Evolutionary conservation across 2,329 filamentous ascomycete species (phyloP).

Genomic region (Fusarium dimerum): DNA sequence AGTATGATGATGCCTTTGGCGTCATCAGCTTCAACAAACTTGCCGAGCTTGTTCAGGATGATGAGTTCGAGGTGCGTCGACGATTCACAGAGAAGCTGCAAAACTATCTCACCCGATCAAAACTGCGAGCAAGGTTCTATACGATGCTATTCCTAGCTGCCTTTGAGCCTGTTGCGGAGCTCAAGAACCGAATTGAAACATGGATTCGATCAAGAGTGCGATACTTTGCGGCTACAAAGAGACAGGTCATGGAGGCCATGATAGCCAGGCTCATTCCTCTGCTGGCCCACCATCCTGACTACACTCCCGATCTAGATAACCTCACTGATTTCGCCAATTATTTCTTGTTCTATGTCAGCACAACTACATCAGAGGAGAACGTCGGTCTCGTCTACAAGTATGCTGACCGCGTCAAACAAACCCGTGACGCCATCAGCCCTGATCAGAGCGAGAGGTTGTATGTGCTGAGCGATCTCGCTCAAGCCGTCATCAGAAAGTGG

Average conservation of each 20-base stretch:
- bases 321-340: constrained; percentile 84
- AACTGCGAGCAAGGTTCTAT: constrained; percentile 77
- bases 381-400: constrained; percentile 88
- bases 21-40: constrained; percentile 78
- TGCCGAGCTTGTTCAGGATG: constrained; percentile 79
- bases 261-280: constrained; percentile 84
- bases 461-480: constrained; percentile 82
- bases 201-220: constrained; percentile 85
- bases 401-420: constrained; percentile 89
- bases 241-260: constrained; percentile 73
- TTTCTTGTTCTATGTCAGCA: constrained; percentile 83
- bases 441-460: constrained; percentile 75
- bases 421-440: constrained; percentile 74
- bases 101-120: constrained; percentile 79
- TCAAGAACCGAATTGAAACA: constrained; percentile 76
- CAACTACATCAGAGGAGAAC: constrained; percentile 83
- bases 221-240: constrained; percentile 59
- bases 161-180: constrained; percentile 77
- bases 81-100: constrained; percentile 84
- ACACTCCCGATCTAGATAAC: constrained; percentile 64
- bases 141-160: constrained; percentile 87
- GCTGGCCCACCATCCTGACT: constrained; percentile 93
- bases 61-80: constrained; percentile 69
- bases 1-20: constrained; percentile 74
- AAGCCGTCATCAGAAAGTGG: constrained; percentile 79